phyloP scores from a whole-genome alignment of 1,139 yeast species.

The Yamadazyma membranifaciens region DNA sequence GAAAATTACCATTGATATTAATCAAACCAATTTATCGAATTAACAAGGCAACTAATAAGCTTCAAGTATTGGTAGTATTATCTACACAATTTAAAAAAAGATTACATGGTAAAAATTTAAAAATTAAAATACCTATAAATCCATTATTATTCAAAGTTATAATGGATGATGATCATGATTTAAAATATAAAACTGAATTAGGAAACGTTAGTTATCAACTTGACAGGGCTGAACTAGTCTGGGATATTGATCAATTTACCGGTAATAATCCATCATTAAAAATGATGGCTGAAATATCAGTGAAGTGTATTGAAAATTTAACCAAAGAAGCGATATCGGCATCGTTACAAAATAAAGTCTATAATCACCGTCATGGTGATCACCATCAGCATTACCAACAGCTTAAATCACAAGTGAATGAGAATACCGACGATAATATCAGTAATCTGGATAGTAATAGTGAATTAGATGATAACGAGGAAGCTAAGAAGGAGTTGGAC shows the following conservation, averaged over 20 bases:
- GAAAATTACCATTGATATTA: slow-evolving; percentile 38
- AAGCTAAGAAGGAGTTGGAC: slow-evolving; percentile 32
- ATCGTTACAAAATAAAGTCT: slow-evolving; percentile 9
- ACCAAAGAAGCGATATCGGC: slow-evolving; percentile 10
- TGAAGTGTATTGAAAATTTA: slow-evolving; percentile 13
- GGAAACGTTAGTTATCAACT: slow-evolving; percentile 43
- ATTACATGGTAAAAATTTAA: slow-evolving; percentile 32
- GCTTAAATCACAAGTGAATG: neutral
- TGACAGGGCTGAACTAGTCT: slow-evolving; percentile 51
- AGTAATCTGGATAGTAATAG: slow-evolving; percentile 5
- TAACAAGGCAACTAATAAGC: slow-evolving; percentile 18
- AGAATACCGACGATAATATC: neutral
- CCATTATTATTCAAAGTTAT: slow-evolving; percentile 32
- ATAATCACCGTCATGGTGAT: neutral
- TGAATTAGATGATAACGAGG: slow-evolving; percentile 14
- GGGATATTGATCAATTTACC: slow-evolving; percentile 58
- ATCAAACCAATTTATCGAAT: slow-evolving; percentile 36
- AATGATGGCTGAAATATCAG: slow-evolving; percentile 44
- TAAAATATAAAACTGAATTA: slow-evolving; percentile 41
- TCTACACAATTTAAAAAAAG: slow-evolving; percentile 35
- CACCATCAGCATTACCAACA: too few relatives aligned
- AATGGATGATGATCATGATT: slow-evolving; percentile 30
- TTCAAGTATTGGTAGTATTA: slow-evolving; percentile 38
- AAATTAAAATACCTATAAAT: slow-evolving; percentile 35
- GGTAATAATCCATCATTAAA: slow-evolving; percentile 43